These are phyloP conservation scores for Cardamine occulta DNA, from an alignment of 345 rosid genomes.

Conservation along the genomic window DNA sequence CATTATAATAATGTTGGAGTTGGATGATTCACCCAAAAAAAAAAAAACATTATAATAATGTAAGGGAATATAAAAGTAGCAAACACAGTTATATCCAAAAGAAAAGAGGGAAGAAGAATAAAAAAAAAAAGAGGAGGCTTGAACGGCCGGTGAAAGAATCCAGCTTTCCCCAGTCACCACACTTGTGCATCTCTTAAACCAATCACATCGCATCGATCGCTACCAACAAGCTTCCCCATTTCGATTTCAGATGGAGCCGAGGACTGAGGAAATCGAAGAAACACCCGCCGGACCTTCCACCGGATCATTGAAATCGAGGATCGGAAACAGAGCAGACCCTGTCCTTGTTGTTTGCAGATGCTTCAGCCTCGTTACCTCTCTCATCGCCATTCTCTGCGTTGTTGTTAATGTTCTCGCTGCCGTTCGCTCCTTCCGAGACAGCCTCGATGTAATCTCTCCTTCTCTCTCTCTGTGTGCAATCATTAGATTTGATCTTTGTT, in stretches of 20 bases:
- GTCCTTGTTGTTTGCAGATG: conserved; percentile 73
- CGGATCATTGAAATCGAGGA: conserved; percentile 30
- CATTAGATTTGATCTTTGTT: conserved; percentile 9
- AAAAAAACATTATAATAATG: too few relatives aligned
- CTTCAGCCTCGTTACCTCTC: conserved; percentile 68
- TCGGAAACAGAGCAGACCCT: conserved; percentile 57
- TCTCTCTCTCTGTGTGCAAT: background rate
- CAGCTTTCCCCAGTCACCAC: background rate
- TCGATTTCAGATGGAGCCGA: conserved; percentile 34
- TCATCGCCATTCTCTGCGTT: conserved; percentile 75
- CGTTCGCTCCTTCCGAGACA: conserved; percentile 66
- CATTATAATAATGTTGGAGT: background rate
- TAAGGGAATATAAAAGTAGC: background rate
- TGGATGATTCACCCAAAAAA: too few relatives aligned
- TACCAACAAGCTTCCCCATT: background rate
- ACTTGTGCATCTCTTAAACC: background rate
- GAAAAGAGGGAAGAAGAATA: background rate
- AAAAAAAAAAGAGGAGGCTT: conserved; percentile 1
- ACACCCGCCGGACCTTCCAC: conserved; percentile 16
- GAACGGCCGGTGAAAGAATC: conserved; percentile 29
- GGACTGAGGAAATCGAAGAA: conserved; percentile 35
- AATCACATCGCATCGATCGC: background rate
- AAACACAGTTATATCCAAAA: conserved; percentile 4
- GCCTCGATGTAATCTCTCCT: conserved; percentile 63
- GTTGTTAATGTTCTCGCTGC: conserved; percentile 90